phyloP scores from a whole-genome alignment of 2,329 filamentous ascomycete species.

The Botrytis fabae region DNA sequence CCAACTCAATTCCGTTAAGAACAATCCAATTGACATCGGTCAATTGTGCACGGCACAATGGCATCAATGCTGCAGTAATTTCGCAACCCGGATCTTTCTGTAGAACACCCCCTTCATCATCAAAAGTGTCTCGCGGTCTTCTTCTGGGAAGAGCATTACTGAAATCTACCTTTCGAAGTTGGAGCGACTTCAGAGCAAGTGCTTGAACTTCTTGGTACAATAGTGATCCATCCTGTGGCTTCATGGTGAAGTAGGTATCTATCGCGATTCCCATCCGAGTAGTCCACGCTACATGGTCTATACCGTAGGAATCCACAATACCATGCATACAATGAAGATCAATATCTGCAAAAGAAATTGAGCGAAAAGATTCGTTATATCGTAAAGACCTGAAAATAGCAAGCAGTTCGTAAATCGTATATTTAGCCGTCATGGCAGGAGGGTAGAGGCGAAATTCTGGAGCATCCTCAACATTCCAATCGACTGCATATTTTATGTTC shows the following conservation, averaged over 20 bases:
- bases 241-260: constrained; percentile 38
- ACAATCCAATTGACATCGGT: constrained; percentile 72
- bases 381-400: constrained; percentile 68
- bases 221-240: constrained; percentile 48
- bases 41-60: constrained; percentile 64
- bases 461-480: constrained; percentile 63
- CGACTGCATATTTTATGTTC: constrained; percentile 64
- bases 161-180: constrained; percentile 64
- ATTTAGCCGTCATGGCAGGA: constrained; percentile 54
- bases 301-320: constrained; percentile 58
- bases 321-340: constrained; percentile 65
- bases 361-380: constrained; percentile 68
- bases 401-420: constrained; percentile 63
- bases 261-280: constrained; percentile 50
- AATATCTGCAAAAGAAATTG: constrained; percentile 66
- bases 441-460: constrained; percentile 65
- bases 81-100: constrained; percentile 64
- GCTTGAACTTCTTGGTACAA: constrained; percentile 69
- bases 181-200: constrained; percentile 64
- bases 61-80: constrained; percentile 68
- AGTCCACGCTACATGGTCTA: constrained; percentile 60
- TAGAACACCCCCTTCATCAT: constrained; percentile 49
- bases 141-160: constrained; percentile 59
- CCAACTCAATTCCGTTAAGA: constrained; percentile 67
- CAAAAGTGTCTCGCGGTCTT: constrained; percentile 46